Evolutionary conservation across 116 monocot genomes (phyloP).

Genomic region (Posidonia oceanica): DNA sequence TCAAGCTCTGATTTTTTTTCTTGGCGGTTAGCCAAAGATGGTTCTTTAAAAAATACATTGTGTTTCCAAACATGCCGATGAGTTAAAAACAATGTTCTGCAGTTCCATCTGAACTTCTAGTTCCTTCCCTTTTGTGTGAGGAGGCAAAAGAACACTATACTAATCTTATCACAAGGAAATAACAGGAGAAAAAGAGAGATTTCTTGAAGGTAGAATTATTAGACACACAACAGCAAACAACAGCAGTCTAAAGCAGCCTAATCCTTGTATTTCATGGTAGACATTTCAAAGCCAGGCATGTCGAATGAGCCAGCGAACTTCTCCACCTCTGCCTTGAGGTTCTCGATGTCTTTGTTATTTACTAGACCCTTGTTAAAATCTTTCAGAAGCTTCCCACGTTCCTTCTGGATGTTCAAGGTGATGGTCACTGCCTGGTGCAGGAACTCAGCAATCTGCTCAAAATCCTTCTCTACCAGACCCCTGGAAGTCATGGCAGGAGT

Average conservation of each 20-base stretch:
- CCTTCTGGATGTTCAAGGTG: constrained; percentile 78
- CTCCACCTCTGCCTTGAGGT: constrained; percentile 67
- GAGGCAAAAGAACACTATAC: not conserved
- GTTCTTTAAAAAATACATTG: too few species aligned
- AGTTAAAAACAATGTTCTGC: too few species aligned
- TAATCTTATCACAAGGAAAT: not conserved
- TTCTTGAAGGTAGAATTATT: not conserved
- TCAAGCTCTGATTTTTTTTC: too few species aligned
- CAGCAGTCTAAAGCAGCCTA: not conserved
- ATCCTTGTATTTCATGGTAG: constrained; percentile 63
- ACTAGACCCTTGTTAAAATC: constrained; percentile 95
- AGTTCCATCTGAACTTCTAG: too few species aligned
- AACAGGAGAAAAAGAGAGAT: not conserved
- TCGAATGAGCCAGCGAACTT: constrained; percentile 68
- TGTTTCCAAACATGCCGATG: too few species aligned
- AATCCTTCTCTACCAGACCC: constrained; percentile 92
- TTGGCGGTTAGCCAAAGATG: too few species aligned
- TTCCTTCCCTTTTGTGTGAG: not conserved
- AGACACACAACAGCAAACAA: not conserved
- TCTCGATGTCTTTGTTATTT: constrained; percentile 75
- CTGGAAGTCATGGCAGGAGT: constrained; percentile 96
- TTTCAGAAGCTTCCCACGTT: constrained; percentile 83
- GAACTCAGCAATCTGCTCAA: constrained; percentile 92
- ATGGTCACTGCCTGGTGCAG: constrained; percentile 87
- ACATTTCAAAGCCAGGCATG: constrained; percentile 84